Evolutionary conservation across 2,329 filamentous ascomycete genomes (phyloP).

Genomic region (Pseudogymnoascus sp.): DNA sequence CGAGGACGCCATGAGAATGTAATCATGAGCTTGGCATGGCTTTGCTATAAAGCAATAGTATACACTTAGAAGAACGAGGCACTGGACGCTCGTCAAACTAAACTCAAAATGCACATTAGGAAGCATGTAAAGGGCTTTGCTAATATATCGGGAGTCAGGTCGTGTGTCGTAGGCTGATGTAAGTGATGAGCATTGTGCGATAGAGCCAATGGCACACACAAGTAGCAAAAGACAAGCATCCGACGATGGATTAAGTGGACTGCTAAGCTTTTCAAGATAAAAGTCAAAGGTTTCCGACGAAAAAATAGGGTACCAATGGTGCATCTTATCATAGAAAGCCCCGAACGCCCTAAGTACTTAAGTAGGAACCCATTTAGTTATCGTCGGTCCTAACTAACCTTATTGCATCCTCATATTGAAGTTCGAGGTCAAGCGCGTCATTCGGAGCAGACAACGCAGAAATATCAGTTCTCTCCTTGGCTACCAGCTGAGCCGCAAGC

Average conservation of each 20-base stretch:
- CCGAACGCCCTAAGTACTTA: conserved; percentile 17
- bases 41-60: conserved; percentile 25
- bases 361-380: neutral
- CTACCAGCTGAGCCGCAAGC: conserved; percentile 13
- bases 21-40: conserved; percentile 28
- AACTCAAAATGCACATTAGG: conserved; percentile 22
- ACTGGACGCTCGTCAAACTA: conserved; percentile 23
- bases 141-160: conserved; percentile 14
- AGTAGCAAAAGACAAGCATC: conserved; percentile 24
- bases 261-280: conserved; percentile 20
- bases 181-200: conserved; percentile 16
- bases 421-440: conserved; percentile 10
- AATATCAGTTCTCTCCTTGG: conserved; percentile 13
- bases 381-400: neutral
- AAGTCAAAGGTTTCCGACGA: conserved; percentile 19
- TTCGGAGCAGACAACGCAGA: conserved; percentile 13
- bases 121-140: conserved; percentile 18
- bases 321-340: conserved; percentile 23
- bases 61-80: conserved; percentile 23
- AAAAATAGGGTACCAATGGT: conserved; percentile 26
- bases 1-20: conserved; percentile 25
- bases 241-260: conserved; percentile 17
- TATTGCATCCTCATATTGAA: conserved; percentile 19
- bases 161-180: neutral
- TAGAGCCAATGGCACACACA: conserved; percentile 24